Conservation (phyloP, 2,329 filamentous ascomycete species). For the Blastomyces emzantsi region DNA sequence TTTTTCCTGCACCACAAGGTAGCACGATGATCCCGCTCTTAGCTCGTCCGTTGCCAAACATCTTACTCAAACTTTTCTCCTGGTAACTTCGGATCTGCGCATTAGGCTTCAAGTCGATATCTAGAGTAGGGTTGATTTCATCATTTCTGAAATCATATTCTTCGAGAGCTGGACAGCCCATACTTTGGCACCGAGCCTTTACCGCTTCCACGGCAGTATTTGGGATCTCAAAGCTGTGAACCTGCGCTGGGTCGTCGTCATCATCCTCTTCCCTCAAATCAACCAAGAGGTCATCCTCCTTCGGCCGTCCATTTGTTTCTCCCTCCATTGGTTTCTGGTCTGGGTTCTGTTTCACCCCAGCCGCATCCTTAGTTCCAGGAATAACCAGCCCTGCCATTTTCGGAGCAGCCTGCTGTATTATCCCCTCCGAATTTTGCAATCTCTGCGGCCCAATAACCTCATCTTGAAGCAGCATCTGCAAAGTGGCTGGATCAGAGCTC, state of each 20-base stretch:
- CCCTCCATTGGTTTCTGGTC: slow-evolving; percentile 28
- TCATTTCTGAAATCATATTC: slow-evolving; percentile 98
- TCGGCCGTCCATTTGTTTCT: slow-evolving; percentile 37
- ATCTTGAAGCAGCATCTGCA: slow-evolving; percentile 81
- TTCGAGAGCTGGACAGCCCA: slow-evolving; percentile 81
- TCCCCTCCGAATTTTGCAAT: slow-evolving; percentile 61
- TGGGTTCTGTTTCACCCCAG: slow-evolving; percentile 67
- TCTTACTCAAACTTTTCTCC: slow-evolving; percentile 95
- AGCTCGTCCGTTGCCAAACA: slow-evolving; percentile 97
- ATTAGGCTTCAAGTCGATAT: slow-evolving; percentile 84
- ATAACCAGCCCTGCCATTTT: slow-evolving; percentile 85
- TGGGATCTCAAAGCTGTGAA: slow-evolving; percentile 87
- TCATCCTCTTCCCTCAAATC: slow-evolving; percentile 66
- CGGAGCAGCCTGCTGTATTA: slow-evolving; percentile 72
- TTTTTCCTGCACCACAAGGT: slow-evolving; percentile 95
- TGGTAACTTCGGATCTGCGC: slow-evolving; percentile 92
- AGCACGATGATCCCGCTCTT: slow-evolving; percentile 97
- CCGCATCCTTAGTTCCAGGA: slow-evolving; percentile 87
- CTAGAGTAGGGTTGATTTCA: slow-evolving; percentile 75
- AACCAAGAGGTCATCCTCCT: slow-evolving; percentile 61
- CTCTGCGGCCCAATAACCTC: slow-evolving; percentile 69
- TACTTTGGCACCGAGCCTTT: slow-evolving; percentile 77
- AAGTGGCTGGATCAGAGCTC: slow-evolving; percentile 74
- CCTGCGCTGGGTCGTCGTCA: slow-evolving; percentile 75
- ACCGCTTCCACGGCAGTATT: slow-evolving; percentile 76